Evolutionary conservation across 2,329 filamentous ascomycete genomes (phyloP).

Genomic region (Zymoseptoria pseudotritici): DNA sequence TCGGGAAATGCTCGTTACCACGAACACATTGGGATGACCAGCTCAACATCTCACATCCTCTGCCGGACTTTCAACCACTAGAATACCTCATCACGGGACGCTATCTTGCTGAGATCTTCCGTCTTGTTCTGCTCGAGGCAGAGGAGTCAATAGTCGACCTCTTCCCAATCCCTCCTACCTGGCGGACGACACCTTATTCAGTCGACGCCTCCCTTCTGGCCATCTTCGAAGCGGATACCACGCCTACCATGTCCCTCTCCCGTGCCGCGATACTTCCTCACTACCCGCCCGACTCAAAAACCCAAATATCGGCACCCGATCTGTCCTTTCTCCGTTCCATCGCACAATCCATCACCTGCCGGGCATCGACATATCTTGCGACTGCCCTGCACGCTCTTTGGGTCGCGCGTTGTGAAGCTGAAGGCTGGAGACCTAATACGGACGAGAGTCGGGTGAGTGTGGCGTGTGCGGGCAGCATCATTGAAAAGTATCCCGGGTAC

Average conservation of each 20-base stretch:
- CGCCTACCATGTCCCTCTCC: constrained; percentile 33
- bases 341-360: constrained; percentile 47
- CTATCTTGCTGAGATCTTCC: constrained; percentile 57
- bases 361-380: constrained; percentile 56
- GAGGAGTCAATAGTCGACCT: constrained; percentile 50
- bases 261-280: constrained; percentile 44
- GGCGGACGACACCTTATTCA: constrained; percentile 48
- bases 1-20: constrained; percentile 51
- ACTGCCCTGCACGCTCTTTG: constrained; percentile 57
- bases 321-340: constrained; percentile 48
- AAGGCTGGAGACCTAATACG: constrained; percentile 31
- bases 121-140: constrained; percentile 54
- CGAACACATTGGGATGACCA: constrained; percentile 55
- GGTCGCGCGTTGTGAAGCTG: constrained; percentile 43
- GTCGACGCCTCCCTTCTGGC: constrained; percentile 54
- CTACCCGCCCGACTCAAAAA: constrained; percentile 39
- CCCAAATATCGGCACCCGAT: constrained; percentile 30
- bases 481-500: constrained; percentile 70
- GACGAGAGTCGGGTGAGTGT: constrained; percentile 40
- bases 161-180: constrained; percentile 48
- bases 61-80: constrained; percentile 58
- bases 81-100: constrained; percentile 58
- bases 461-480: constrained; percentile 73
- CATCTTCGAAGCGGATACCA: constrained; percentile 46
- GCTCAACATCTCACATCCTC: constrained; percentile 49